These are phyloP conservation scores for Claviceps sp. DNA, from an alignment of 2,329 filamentous ascomycete genomes.

Conservation along the genomic window DNA sequence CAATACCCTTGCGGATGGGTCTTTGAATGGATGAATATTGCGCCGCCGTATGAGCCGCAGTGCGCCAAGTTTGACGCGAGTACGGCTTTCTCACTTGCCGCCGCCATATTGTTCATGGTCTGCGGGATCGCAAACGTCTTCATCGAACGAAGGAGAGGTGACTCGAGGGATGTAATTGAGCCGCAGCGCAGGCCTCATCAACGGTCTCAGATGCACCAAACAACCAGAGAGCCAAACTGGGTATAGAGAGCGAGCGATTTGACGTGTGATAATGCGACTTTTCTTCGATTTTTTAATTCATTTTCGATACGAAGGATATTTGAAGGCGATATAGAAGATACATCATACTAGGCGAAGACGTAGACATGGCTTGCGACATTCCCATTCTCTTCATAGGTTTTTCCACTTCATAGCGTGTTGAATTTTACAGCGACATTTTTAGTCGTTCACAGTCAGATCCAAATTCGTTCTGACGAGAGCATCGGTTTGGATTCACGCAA, in stretches of 20 bases:
- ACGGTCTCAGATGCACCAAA: not conserved
- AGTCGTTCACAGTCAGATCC: too few species aligned
- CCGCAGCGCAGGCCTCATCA: not conserved
- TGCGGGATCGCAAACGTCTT: constrained; percentile 31
- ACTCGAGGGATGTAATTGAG: not conserved
- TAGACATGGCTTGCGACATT: not conserved
- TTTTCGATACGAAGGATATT: not conserved
- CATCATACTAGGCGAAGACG: not conserved
- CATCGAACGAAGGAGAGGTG: not conserved
- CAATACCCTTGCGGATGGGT: constrained; percentile 33
- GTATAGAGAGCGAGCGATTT: not conserved
- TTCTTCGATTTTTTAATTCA: not conserved
- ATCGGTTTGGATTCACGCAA: too few species aligned
- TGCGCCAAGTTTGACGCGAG: constrained; percentile 53
- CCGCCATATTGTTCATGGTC: constrained; percentile 50
- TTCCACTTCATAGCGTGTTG: too few species aligned
- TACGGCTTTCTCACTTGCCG: constrained; percentile 53
- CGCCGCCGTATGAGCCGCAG: constrained; percentile 21
- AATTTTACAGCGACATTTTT: too few species aligned
- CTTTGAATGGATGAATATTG: constrained; percentile 40
- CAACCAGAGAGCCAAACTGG: not conserved
- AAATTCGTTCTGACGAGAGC: too few species aligned
- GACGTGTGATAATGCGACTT: not conserved
- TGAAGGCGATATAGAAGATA: not conserved
- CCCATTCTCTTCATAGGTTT: not conserved